phyloP scores from a whole-genome alignment of 148 eudicot genomes.

The Fagopyrum tataricum region DNA sequence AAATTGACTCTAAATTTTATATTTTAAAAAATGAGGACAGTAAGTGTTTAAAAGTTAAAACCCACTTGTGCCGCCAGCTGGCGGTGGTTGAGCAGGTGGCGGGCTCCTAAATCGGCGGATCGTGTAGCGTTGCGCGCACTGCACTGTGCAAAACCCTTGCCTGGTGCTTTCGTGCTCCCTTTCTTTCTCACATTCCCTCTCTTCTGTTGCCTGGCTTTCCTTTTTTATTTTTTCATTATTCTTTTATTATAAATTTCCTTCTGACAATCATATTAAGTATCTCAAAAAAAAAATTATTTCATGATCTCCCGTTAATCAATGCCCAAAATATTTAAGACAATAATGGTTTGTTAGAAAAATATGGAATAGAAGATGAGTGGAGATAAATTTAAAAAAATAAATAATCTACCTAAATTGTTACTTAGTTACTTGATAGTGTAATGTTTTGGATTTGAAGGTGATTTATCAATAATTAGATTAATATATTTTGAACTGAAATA shows the following conservation, averaged over 20 bases:
- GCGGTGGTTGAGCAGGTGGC: neutral
- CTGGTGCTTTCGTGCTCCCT: neutral
- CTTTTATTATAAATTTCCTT: neutral
- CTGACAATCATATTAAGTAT: neutral
- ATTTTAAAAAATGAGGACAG: neutral
- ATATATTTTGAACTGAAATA: too few relatives aligned
- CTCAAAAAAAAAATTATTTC: too few relatives aligned
- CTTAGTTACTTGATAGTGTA: too few relatives aligned
- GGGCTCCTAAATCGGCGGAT: neutral
- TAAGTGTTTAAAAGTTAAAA: neutral
- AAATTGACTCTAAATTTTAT: neutral
- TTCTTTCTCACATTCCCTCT: neutral
- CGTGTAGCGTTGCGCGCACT: neutral
- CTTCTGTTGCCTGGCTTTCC: neutral
- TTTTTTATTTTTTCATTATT: too few relatives aligned
- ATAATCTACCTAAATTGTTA: too few relatives aligned
- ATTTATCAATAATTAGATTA: too few relatives aligned
- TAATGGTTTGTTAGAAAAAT: too few relatives aligned
- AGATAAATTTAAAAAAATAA: too few relatives aligned
- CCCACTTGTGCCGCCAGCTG: neutral
- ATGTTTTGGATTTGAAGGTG: too few relatives aligned
- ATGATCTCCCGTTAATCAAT: too few relatives aligned
- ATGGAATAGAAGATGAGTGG: too few relatives aligned
- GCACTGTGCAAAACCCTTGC: conserved; percentile 9
- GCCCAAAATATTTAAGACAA: too few relatives aligned